phyloP scores from a whole-genome alignment of 768 basidiomycete species.

The Termitomyces sp. region DNA sequence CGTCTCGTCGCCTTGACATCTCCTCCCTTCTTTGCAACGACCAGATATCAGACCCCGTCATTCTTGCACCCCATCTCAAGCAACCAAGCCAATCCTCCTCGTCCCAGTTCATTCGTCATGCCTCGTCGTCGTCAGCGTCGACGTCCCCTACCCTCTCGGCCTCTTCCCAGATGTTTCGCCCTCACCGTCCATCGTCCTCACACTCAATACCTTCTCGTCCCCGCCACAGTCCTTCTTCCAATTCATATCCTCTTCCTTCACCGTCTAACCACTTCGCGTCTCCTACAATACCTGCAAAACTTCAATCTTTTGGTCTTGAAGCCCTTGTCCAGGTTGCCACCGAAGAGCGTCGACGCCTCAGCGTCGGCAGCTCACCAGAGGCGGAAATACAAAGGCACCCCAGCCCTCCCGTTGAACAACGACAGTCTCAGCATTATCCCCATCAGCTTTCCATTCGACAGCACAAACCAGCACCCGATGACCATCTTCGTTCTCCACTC shows the following conservation, averaged over 20 bases:
- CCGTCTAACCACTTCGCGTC: conserved; percentile 11
- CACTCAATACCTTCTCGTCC: conserved; percentile 7
- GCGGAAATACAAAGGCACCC: conserved; percentile 15
- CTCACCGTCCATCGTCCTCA: conserved; percentile 12
- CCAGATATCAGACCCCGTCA: conserved; percentile 20
- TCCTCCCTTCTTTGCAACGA: conserved; percentile 67
- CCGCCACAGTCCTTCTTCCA: conserved; percentile 11
- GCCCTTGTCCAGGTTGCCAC: conserved; percentile 69
- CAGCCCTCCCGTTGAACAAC: conserved; percentile 16
- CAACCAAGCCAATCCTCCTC: conserved; percentile 13
- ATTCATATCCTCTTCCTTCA: conserved; percentile 13
- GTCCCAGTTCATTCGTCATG: conserved; percentile 9
- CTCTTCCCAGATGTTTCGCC: conserved; percentile 10
- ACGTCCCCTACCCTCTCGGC: conserved; percentile 11
- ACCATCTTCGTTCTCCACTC: conserved; percentile 10
- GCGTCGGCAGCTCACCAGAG: conserved; percentile 19
- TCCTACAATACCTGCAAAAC: conserved; percentile 11
- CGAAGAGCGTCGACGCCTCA: conserved; percentile 54
- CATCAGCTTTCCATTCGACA: conserved; percentile 10
- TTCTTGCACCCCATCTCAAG: conserved; percentile 21
- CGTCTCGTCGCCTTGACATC: conserved; percentile 67
- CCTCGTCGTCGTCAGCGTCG: conserved; percentile 6
- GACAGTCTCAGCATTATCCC: conserved; percentile 16
- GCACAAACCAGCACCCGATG: conserved; percentile 1
- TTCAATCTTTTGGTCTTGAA: conserved; percentile 41